phyloP scores from a whole-genome alignment of 2,329 filamentous ascomycete species.

The Trichophyton verrucosum region DNA sequence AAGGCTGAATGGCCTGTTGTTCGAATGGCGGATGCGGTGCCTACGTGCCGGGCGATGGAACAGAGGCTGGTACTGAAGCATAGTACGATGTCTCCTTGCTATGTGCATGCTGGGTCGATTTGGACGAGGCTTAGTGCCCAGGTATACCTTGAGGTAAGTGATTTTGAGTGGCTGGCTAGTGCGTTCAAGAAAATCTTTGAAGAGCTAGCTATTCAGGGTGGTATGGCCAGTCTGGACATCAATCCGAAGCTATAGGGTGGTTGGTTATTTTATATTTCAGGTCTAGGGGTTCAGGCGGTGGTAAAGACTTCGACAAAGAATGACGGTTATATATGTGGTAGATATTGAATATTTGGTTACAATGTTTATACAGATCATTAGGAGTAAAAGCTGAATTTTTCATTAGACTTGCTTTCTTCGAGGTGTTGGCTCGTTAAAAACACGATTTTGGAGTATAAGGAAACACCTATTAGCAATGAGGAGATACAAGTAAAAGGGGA shows the following conservation, averaged over 20 bases:
- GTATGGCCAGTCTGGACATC: background rate
- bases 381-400: too few species aligned
- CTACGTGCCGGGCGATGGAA: conserved; percentile 47
- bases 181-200: conserved; percentile 47
- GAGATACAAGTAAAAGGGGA: background rate
- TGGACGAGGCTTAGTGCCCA: conserved; percentile 70
- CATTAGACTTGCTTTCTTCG: too few species aligned
- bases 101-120: conserved; percentile 47
- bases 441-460: background rate
- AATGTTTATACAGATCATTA: too few species aligned
- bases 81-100: conserved; percentile 58
- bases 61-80: conserved; percentile 44
- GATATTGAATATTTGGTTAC: too few species aligned
- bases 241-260: background rate
- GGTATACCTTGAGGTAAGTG: conserved; percentile 65
- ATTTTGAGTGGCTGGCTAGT: conserved; percentile 60
- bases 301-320: too few species aligned
- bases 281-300: background rate
- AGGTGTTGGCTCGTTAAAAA: background rate
- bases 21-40: conserved; percentile 27
- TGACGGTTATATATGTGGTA: too few species aligned
- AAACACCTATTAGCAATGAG: background rate
- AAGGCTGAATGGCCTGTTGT: conserved; percentile 18
- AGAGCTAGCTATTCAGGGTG: conserved; percentile 27
- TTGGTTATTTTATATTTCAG: background rate